These are phyloP conservation scores for Penicillium soppii DNA, from an alignment of 495 filamentous ascomycete species.

Conservation along the genomic window DNA sequence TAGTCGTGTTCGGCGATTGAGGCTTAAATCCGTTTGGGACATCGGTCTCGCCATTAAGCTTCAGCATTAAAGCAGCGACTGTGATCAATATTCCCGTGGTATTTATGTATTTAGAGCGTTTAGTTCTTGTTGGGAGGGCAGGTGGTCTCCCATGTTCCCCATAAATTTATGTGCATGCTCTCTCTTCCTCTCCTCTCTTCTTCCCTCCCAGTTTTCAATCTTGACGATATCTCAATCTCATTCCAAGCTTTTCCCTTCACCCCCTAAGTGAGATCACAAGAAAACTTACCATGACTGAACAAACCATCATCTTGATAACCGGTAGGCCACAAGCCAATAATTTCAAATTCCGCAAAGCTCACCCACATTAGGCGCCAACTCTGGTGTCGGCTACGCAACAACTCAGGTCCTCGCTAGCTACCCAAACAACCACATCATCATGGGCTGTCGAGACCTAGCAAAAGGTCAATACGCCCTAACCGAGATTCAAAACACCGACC, in stretches of 20 bases:
- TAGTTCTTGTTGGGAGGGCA: too few relatives aligned
- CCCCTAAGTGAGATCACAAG: not conserved
- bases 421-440: slow-evolving; percentile 25
- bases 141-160: too few relatives aligned
- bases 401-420: slow-evolving; percentile 20
- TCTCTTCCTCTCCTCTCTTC: too few relatives aligned
- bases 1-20: not conserved
- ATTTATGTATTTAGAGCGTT: too few relatives aligned
- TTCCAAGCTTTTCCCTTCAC: not conserved
- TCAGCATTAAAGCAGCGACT: too few relatives aligned
- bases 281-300: not conserved
- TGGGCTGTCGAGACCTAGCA: slow-evolving; percentile 23
- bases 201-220: too few relatives aligned
- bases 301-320: not conserved
- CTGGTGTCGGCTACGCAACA: slow-evolving; percentile 30
- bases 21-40: not conserved
- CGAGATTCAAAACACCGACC: slow-evolving; percentile 8
- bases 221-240: not conserved
- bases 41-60: too few relatives aligned
- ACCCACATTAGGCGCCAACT: slow-evolving; percentile 27
- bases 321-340: not conserved
- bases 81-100: too few relatives aligned
- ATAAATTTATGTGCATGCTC: too few relatives aligned
- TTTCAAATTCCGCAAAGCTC: not conserved
- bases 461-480: slow-evolving; percentile 24